phyloP scores from a whole-genome alignment of 441 rosid genomes.

The Brassica hybrid region DNA sequence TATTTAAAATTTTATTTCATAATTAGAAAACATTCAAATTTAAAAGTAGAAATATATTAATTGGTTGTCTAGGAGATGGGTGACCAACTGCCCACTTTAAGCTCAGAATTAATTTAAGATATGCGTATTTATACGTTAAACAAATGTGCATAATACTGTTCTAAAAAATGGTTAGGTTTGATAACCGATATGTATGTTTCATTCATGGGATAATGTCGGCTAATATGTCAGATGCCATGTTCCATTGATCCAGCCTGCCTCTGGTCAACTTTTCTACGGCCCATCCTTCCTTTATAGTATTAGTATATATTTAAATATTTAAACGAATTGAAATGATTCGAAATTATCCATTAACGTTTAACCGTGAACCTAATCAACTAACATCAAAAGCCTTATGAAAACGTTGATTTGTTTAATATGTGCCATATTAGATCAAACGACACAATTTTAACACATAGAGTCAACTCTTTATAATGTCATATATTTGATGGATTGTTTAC shows the following conservation, averaged over 20 bases:
- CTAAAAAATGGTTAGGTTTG: slow-evolving; percentile 36
- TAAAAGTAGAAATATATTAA: background rate
- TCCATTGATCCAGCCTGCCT: slow-evolving; percentile 37
- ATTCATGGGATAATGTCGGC: slow-evolving; percentile 48
- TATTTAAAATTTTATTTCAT: background rate
- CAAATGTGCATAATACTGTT: slow-evolving; percentile 6
- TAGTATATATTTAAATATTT: background rate
- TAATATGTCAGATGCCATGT: slow-evolving; percentile 45
- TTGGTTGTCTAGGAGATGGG: slow-evolving; percentile 41
- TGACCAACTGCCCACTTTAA: slow-evolving; percentile 25
- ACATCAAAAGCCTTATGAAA: background rate
- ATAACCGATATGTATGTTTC: slow-evolving; percentile 42
- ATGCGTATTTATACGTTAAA: background rate
- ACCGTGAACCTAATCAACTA: background rate
- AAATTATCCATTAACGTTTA: background rate
- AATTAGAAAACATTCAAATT: background rate
- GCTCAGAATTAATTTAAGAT: background rate
- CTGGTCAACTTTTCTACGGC: slow-evolving; percentile 28
- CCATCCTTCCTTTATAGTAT: slow-evolving; percentile 24
- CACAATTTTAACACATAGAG: background rate
- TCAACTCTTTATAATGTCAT: background rate
- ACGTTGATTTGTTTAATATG: background rate
- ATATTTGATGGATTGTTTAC: background rate
- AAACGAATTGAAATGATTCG: slow-evolving; percentile 1
- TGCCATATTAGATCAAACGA: background rate